Evolutionary conservation across 179 eudicot genomes (phyloP).

Genomic region (Spergularia azorica): DNA sequence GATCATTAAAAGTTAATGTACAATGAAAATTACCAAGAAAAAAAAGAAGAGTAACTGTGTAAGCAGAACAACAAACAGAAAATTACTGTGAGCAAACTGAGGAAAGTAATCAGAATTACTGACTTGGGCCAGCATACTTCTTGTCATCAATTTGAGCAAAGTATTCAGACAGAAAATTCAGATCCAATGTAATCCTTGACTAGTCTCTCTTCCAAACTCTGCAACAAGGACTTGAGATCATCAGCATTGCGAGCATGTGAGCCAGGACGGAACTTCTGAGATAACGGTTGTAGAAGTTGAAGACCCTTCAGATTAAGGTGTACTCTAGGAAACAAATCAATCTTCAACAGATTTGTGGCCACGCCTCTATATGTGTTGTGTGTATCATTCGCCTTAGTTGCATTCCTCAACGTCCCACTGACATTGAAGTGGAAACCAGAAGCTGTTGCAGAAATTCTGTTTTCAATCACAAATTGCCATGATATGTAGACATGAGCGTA

Average conservation of each 20-base stretch:
- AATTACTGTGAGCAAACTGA: background rate
- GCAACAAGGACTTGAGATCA: constrained; percentile 60
- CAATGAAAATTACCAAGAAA: too few relatives aligned
- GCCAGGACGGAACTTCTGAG: constrained; percentile 83
- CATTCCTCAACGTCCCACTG: constrained; percentile 63
- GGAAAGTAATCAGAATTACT: constrained; percentile 27
- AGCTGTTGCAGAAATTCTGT: constrained; percentile 67
- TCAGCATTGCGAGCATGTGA: constrained; percentile 52
- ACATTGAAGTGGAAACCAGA: constrained; percentile 86
- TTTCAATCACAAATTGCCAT: constrained; percentile 68
- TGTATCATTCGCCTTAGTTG: constrained; percentile 35
- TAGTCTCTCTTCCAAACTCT: constrained; percentile 54
- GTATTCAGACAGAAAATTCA: constrained; percentile 64
- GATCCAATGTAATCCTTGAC: constrained; percentile 59
- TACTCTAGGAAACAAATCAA: constrained; percentile 73
- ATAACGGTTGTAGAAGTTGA: constrained; percentile 79
- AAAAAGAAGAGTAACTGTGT: too few relatives aligned
- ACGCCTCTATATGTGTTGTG: constrained; percentile 67
- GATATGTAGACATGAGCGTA: constrained; percentile 55
- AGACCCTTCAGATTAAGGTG: constrained; percentile 61
- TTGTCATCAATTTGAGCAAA: constrained; percentile 70
- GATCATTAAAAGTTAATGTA: too few relatives aligned
- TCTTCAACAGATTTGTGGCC: constrained; percentile 59
- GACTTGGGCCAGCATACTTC: constrained; percentile 70
- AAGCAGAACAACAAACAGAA: background rate